Conservation (phyloP, 2,329 filamentous ascomycete species). For the Venturiaceae sp. region DNA sequence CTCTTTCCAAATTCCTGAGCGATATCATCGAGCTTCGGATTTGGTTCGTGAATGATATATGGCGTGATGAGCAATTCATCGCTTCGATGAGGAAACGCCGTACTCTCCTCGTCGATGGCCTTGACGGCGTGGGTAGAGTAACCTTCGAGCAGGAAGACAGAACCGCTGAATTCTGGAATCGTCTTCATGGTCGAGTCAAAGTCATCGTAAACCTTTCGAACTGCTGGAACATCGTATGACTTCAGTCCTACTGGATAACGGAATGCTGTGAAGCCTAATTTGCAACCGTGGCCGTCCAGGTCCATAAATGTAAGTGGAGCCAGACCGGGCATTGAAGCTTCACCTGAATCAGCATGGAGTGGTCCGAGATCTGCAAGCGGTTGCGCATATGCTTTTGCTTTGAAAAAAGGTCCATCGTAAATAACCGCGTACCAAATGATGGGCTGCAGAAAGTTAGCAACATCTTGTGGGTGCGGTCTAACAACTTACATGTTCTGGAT, state of each 20-base stretch:
- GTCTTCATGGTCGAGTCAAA: background rate
- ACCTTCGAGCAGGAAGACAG: background rate
- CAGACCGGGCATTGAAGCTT: background rate
- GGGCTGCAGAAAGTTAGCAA: background rate
- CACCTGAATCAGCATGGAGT: background rate
- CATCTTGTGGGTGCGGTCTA: no score
- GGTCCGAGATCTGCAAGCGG: constrained; percentile 1
- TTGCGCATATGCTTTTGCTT: background rate
- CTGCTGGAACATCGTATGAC: background rate
- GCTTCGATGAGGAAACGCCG: constrained; percentile 8
- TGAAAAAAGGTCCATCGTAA: constrained; percentile 1
- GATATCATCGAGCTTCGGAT: background rate
- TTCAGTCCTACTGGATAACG: background rate
- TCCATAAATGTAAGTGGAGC: background rate
- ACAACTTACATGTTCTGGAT: no score
- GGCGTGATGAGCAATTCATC: background rate
- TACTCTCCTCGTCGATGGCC: background rate
- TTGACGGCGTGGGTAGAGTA: constrained; percentile 4
- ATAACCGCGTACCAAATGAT: background rate
- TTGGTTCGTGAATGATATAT: background rate
- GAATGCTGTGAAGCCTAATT: background rate
- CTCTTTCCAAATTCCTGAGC: constrained; percentile 1
- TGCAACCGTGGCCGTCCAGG: no score
- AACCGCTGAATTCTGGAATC: background rate
- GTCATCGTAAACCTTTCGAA: background rate